phyloP scores from a whole-genome alignment of 2,329 filamentous ascomycete genomes.

The Colletotrichum zoysiae region DNA sequence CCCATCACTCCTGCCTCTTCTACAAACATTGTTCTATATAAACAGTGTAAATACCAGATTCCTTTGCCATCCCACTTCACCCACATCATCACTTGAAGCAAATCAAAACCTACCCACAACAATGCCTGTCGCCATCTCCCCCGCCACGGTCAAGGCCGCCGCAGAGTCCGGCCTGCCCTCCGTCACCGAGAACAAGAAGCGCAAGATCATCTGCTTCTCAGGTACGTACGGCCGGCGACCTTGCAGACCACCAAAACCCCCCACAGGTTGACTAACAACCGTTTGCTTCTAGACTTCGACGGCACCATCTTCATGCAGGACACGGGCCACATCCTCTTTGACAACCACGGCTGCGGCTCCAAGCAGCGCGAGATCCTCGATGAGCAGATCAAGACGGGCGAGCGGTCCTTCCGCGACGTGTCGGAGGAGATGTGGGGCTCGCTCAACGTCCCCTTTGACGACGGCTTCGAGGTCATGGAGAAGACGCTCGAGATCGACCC shows the following conservation, averaged over 20 bases:
- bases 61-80: not conserved
- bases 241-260: not conserved
- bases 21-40: not conserved
- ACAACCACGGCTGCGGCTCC: constrained; percentile 72
- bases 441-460: constrained; percentile 74
- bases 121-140: constrained; percentile 56
- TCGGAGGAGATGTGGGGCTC: constrained; percentile 80
- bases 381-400: constrained; percentile 73
- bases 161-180: constrained; percentile 38
- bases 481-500: constrained; percentile 72
- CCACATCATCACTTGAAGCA: constrained; percentile 5
- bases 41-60: not conserved
- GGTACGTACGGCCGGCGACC: constrained; percentile 58
- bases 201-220: constrained; percentile 71
- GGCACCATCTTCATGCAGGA: constrained; percentile 81
- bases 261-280: constrained; percentile 39
- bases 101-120: constrained; percentile 36
- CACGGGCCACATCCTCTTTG: constrained; percentile 77
- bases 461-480: constrained; percentile 75
- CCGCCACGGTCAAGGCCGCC: constrained; percentile 49
- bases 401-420: constrained; percentile 76
- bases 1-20: not conserved
- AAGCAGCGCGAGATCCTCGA: constrained; percentile 69
- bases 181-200: constrained; percentile 55
- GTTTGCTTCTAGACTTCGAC: constrained; percentile 68